A percentile compares a stretch with the other conserved stretches of the same genome.
Conservation (phyloP, 495 filamentous ascomycete species). For the Collariella sp. region DNA sequence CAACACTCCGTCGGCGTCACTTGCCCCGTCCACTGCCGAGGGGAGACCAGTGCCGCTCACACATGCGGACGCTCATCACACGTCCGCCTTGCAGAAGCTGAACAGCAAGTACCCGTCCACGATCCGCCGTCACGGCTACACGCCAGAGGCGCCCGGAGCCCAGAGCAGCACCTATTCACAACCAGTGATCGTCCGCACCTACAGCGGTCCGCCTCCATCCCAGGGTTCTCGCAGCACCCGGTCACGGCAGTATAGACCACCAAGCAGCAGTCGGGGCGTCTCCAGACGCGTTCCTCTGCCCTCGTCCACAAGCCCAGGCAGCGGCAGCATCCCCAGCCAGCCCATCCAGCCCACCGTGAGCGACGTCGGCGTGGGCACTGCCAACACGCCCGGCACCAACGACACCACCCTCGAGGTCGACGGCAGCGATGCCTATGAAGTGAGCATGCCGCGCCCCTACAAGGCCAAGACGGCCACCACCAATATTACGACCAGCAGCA, state of each 20-base stretch:
- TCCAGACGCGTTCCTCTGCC: constrained; percentile 24
- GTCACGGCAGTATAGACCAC: constrained; percentile 15
- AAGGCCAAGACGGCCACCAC: constrained; percentile 21
- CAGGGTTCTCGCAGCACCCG: constrained; percentile 16
- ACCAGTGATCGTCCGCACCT: constrained; percentile 50
- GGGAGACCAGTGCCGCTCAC: constrained; percentile 39
- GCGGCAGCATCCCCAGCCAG: constrained; percentile 9
- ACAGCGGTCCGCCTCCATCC: constrained; percentile 33
- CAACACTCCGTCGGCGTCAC: constrained; percentile 33
- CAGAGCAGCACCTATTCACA: constrained; percentile 46
- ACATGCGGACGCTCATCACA: constrained; percentile 32
- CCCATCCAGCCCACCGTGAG: constrained; percentile 20
- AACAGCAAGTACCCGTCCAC: constrained; percentile 36
- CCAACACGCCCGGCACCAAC: background rate
- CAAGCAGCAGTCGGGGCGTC: constrained; percentile 20
- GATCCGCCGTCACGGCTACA: constrained; percentile 32
- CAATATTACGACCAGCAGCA: constrained; percentile 9
- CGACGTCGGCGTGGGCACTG: constrained; percentile 17
- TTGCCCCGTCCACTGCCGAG: constrained; percentile 38
- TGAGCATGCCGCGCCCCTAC: constrained; percentile 25
- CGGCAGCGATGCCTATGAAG: constrained; percentile 3
- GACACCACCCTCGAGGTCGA: background rate
- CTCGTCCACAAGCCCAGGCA: constrained; percentile 14
- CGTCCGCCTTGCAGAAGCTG: constrained; percentile 37
- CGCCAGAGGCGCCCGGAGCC: constrained; percentile 36